These are phyloP conservation scores for Claviceps pazoutovae DNA, from an alignment of 2,329 filamentous ascomycete genomes.

Conservation along the genomic window DNA sequence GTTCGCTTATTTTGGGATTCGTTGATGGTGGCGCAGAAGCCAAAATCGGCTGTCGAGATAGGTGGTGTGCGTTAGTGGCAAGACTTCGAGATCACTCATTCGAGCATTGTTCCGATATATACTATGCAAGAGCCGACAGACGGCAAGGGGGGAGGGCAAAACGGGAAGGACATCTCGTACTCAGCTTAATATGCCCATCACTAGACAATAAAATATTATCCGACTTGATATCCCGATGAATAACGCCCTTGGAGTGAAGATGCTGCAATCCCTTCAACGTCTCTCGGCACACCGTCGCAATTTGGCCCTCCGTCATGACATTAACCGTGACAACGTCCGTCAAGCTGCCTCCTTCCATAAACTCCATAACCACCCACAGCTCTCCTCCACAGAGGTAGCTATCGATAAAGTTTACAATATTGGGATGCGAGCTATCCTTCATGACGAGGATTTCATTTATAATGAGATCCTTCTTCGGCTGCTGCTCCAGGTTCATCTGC, in stretches of 20 bases:
- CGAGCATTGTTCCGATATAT: not conserved
- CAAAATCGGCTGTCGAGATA: constrained; percentile 67
- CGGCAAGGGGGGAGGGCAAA: not conserved
- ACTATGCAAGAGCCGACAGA: no score
- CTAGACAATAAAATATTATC: constrained; percentile 92
- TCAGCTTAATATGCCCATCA: constrained; percentile 94
- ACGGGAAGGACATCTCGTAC: constrained; percentile 34
- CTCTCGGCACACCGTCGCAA: constrained; percentile 89
- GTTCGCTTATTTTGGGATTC: constrained; percentile 94
- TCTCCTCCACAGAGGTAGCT: constrained; percentile 83
- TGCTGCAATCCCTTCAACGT: constrained; percentile 86
- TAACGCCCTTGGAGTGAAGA: constrained; percentile 92
- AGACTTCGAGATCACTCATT: not conserved
- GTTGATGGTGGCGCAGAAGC: constrained; percentile 97
- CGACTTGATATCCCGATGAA: constrained; percentile 97
- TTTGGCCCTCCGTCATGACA: constrained; percentile 97
- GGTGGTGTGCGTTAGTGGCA: constrained; percentile 11
- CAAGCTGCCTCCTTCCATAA: constrained; percentile 95
- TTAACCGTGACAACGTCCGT: constrained; percentile 99
- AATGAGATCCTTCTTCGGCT: constrained; percentile 97
- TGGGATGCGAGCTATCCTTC: constrained; percentile 96
- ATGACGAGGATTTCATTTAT: constrained; percentile 99
- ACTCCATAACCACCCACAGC: constrained; percentile 99
- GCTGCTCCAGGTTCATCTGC: constrained; percentile 98
- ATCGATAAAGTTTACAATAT: constrained; percentile 99